Base-by-base conservation (phyloP, 2,329 filamentous ascomycete species). In the Neocucurbitaria cava region DNA sequence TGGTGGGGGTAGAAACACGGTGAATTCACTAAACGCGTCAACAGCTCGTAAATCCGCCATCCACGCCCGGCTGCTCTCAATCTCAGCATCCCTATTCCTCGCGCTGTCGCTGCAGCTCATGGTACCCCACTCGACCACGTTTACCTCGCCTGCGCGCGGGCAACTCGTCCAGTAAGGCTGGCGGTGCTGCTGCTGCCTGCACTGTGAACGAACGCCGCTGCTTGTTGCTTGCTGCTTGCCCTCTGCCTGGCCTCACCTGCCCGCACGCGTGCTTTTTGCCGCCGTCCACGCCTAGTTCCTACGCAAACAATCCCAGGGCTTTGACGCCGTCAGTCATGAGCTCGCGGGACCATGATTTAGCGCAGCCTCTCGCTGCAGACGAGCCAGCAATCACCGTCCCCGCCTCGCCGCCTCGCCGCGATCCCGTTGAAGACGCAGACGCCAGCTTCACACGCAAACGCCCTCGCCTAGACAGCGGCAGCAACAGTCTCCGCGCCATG, bases 41-140 rank as follows among this genome's bases (percentile, higher is more conserved):
- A 33, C 39, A 63, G 72, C 94, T 96, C 74, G 96, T 66, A 87
- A 96, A 68, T 86, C 90, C 75, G 87, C 87, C 57, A 91, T 96
- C 18, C 28, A 33, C 28, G 15, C 42, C 35, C 42, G 65, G 69
- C 59, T 77, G 36, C n/a, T 33, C 50, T 52, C 36, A 44, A 56
- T 49, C 38, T 15, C 45, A 24, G 23, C 47, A 24, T 31, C 24
- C 33, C 18, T 43, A 28, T 10, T 46, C 26, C 28, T 44, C 35
- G 17, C 28, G 49, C 20, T 35, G 52, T 54, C 46, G 55, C 52
- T 56, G 53, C 56, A 62, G 65, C 68, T 63, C 62, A 72, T 73
- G 69, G 64, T 67, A 49, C 59, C 57, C 58, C 50, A 54, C 42
- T 31, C 52, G 44, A 24, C 56, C 62, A 54, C 61, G 26, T 48